Evolutionary conservation across 768 basidiomycete genomes (phyloP), one percentile per base, ranked within the genome.

Genomic region (Boletus fagicola): DNA sequence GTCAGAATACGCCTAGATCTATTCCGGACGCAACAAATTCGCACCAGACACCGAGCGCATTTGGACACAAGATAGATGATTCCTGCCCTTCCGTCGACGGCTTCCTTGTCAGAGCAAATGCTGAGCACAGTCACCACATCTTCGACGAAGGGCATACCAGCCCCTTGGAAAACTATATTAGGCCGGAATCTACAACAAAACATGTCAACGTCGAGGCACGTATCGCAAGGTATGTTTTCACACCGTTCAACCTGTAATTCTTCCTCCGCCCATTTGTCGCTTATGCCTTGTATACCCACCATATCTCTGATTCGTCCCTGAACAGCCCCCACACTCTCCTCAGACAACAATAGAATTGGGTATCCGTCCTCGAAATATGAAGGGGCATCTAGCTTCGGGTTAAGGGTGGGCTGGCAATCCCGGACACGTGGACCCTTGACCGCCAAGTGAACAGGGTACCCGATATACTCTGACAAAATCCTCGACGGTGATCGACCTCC

Each of bases 31-130:
- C n/a, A 36, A 35, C 42, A 15, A 30, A 69, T 82, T 69, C 68
- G 64, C 57, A 90, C 90, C 76, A 88, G 70, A 71, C 90, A 92
- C 50, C 90, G 82, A 35, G 81, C 67, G 67, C 89, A 91, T 57
- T 83, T 83, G 11, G 82, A 83, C 26, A 92, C 88, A 3, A 91
- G 74, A 18, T 76, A 76, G 54, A 90, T 77, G 11, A 67, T 56
- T 28, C 66, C 61, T 28, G 59, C 44, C 39, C 62, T 59, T 26
- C 42, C 55, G 1, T 63, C 58, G 11, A 20, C 35, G 11, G 65
- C 64, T 49, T 70, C 65, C 49, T 40, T 54, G 12, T 60, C 63
- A 9, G 78, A 73, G 30, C 80, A 79, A 63, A 89, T 78, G 6
- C 70, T 62, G 38, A 91, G 79, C 68, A 84, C 83, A 58, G 83